These are phyloP conservation scores for Aspergillus sclerotialis DNA, from an alignment of 2,329 filamentous ascomycete genomes.

Conservation along the genomic window DNA sequence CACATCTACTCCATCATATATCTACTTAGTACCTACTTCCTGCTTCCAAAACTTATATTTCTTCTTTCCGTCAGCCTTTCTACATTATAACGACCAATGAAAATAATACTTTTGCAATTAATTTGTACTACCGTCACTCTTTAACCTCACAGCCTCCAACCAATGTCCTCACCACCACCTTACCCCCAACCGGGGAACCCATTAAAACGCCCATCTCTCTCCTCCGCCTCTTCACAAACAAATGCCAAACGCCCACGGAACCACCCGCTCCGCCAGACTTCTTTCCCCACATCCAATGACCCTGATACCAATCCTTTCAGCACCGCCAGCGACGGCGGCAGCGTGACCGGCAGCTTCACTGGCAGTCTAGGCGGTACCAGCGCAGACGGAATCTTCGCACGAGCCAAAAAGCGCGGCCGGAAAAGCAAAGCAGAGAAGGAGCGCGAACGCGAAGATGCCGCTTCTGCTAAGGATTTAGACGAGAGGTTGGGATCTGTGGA, in stretches of 20 bases:
- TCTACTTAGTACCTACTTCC: too few species aligned
- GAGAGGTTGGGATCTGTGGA: constrained; percentile 26
- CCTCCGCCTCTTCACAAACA: constrained; percentile 23
- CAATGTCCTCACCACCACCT: constrained; percentile 34
- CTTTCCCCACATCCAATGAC: constrained; percentile 33
- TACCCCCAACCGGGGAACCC: constrained; percentile 22
- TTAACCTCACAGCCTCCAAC: too few species aligned
- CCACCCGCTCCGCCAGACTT: constrained; percentile 43
- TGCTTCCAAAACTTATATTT: too few species aligned
- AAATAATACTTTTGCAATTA: too few species aligned
- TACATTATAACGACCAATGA: too few species aligned
- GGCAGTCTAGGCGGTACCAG: constrained; percentile 34
- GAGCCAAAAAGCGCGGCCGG: constrained; percentile 28
- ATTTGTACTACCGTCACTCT: too few species aligned
- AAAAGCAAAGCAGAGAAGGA: constrained; percentile 34
- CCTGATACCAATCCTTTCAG: constrained; percentile 22
- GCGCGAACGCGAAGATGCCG: constrained; percentile 26
- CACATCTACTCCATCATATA: too few species aligned
- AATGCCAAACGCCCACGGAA: constrained; percentile 29
- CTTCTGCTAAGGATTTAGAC: constrained; percentile 19
- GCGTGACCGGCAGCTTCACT: constrained; percentile 36
- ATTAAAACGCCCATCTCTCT: constrained; percentile 37
- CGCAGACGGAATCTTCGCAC: constrained; percentile 27
- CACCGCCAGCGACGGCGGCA: constrained; percentile 32
- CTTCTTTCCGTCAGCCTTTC: too few species aligned